Evolutionary conservation across 1,284 basidiomycete genomes (phyloP).

Genomic region (Pseudozyma hubeiensis): DNA sequence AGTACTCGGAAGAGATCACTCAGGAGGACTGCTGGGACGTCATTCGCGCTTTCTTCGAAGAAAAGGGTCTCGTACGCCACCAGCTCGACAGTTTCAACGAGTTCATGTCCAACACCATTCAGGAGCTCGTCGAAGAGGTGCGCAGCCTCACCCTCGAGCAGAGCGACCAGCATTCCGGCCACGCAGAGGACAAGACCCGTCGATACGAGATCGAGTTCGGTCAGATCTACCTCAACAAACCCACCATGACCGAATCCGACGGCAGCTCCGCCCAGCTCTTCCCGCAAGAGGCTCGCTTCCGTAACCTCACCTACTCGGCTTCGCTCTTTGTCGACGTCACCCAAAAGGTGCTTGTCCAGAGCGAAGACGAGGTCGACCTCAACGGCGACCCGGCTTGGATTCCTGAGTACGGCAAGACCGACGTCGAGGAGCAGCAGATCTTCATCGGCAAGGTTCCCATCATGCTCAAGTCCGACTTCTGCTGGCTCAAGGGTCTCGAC

Average conservation of each 20-base stretch:
- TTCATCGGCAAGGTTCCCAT: constrained; percentile 99
- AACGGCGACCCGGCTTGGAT: constrained; percentile 85
- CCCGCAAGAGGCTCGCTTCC: constrained; percentile 94
- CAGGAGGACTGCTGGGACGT: constrained; percentile 68
- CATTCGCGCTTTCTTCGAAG: constrained; percentile 94
- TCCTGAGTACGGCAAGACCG: constrained; percentile 74
- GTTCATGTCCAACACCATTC: constrained; percentile 99
- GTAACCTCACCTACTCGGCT: constrained; percentile 95
- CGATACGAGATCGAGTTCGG: constrained; percentile 98
- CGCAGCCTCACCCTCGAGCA: constrained; percentile 94
- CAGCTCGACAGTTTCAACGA: constrained; percentile 99
- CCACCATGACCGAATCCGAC: constrained; percentile 94
- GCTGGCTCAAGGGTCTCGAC: constrained; percentile 83
- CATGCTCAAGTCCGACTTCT: constrained; percentile 96
- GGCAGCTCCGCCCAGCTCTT: constrained; percentile 92
- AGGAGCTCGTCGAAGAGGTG: constrained; percentile 97
- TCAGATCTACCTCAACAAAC: constrained; percentile 94
- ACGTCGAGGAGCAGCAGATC: constrained; percentile 78
- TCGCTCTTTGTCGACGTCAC: constrained; percentile 96
- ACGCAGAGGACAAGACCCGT: constrained; percentile 73
- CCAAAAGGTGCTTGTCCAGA: constrained; percentile 83
- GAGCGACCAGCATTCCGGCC: constrained; percentile 88
- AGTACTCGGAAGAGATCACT: constrained; percentile 62
- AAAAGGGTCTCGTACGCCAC: constrained; percentile 96
- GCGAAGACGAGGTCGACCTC: constrained; percentile 78